Conservation (phyloP, 1,284 basidiomycete species). For the Agroathelia rolfsii region DNA sequence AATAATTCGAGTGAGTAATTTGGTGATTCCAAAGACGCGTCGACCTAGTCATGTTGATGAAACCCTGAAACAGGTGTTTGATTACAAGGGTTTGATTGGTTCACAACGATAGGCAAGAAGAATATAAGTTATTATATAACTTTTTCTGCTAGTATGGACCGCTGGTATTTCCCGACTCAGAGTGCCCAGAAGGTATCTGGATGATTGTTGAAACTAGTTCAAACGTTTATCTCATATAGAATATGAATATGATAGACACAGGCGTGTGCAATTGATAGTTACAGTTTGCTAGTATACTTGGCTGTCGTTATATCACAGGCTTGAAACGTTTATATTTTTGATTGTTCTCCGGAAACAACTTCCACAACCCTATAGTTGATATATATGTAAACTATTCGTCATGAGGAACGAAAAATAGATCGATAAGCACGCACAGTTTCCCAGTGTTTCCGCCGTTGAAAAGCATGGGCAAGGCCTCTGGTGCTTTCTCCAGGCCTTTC, state of each 20-base stretch:
- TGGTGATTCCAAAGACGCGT: background rate
- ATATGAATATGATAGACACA: background rate
- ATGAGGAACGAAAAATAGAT: constrained; percentile 3
- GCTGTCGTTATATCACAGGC: background rate
- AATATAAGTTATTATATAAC: too few species aligned
- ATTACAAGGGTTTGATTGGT: too few species aligned
- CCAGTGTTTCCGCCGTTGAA: constrained; percentile 78
- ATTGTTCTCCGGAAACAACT: constrained; percentile 30
- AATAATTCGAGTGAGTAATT: too few species aligned
- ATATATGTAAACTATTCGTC: constrained; percentile 4
- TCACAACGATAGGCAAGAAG: too few species aligned
- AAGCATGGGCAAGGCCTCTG: constrained; percentile 56
- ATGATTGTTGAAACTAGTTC: too few species aligned
- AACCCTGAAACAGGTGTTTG: too few species aligned
- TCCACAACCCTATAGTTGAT: constrained; percentile 33
- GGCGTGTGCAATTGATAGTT: background rate
- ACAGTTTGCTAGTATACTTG: background rate
- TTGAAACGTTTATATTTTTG: constrained; percentile 20
- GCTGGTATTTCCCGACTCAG: too few species aligned
- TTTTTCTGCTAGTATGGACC: too few species aligned
- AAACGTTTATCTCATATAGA: too few species aligned
- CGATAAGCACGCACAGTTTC: constrained; percentile 52
- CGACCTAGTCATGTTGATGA: background rate
- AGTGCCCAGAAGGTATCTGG: too few species aligned
- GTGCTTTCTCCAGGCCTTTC: constrained; percentile 65